Evolutionary conservation across 2,329 filamentous ascomycete species (phyloP).

Genomic region (Alternaria triticimaculans): DNA sequence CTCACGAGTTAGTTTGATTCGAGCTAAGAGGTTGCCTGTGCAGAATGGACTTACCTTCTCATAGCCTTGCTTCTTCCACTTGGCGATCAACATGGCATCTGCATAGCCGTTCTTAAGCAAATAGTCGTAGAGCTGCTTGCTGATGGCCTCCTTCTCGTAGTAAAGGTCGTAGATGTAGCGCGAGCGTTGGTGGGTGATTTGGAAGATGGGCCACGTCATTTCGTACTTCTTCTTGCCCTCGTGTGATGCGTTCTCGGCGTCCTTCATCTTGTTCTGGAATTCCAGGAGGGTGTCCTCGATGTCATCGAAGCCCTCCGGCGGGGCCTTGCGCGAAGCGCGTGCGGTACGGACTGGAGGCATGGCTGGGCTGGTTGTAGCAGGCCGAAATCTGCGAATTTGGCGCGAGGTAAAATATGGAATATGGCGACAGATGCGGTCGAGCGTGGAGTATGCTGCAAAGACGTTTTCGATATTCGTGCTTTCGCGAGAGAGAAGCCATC

Average conservation of each 20-base stretch:
- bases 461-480: not conserved
- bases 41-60: conserved; percentile 73
- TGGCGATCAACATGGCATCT: conserved; percentile 93
- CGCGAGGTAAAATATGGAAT: not conserved
- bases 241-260: conserved; percentile 87
- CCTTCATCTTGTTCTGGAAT: conserved; percentile 91
- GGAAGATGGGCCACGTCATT: conserved; percentile 95
- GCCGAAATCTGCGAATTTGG: not conserved
- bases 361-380: not conserved
- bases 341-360: conserved; percentile 81
- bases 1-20: conserved; percentile 7
- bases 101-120: conserved; percentile 96
- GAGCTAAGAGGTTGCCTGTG: not conserved
- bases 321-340: conserved; percentile 77
- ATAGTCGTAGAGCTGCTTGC: conserved; percentile 91
- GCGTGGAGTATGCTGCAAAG: not conserved
- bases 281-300: conserved; percentile 86
- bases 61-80: conserved; percentile 99
- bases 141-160: conserved; percentile 97
- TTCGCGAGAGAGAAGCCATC: conserved; percentile 12
- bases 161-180: conserved; percentile 98
- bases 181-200: conserved; percentile 90
- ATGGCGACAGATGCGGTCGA: not conserved
- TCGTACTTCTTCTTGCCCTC: conserved; percentile 86
- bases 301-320: conserved; percentile 85